Conservation (phyloP, 129 eudicot species). For the Calendula officinalis region DNA sequence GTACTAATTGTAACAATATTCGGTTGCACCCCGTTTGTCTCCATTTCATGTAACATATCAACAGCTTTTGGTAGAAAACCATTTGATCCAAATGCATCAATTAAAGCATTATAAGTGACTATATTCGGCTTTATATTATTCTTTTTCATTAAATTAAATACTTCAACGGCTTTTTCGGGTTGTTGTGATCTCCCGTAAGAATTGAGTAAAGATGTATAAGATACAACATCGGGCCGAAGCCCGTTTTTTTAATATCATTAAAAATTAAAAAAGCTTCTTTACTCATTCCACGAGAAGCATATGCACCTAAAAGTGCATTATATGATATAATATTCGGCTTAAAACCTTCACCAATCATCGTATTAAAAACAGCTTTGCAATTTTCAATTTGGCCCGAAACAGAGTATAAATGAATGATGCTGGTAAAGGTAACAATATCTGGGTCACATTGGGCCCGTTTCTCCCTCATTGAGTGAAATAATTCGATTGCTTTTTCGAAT, state of each 20-base stretch:
- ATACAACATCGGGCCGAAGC: constrained; percentile 75
- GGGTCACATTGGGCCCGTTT: constrained; percentile 72
- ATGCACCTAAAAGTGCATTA: constrained; percentile 83
- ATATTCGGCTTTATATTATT: constrained; percentile 72
- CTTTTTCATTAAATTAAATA: constrained; percentile 62
- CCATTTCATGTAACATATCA: constrained; percentile 84
- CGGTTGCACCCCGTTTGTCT: constrained; percentile 68
- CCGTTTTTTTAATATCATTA: constrained; percentile 59
- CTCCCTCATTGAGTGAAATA: constrained; percentile 86
- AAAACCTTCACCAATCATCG: constrained; percentile 77
- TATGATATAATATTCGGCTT: constrained; percentile 83
- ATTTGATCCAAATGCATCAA: constrained; percentile 92
- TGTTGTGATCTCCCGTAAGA: constrained; percentile 90
- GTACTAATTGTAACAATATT: constrained; percentile 80
- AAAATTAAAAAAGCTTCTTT: constrained; percentile 61
- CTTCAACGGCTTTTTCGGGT: constrained; percentile 73
- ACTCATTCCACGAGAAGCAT: constrained; percentile 73
- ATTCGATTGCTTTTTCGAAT: constrained; percentile 58
- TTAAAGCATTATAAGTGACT: constrained; percentile 81
- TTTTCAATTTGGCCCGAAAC: constrained; percentile 72
- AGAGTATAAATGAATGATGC: constrained; percentile 85
- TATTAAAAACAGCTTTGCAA: constrained; percentile 67
- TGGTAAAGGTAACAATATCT: constrained; percentile 87
- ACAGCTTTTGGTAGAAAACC: constrained; percentile 76
- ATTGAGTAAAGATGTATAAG: constrained; percentile 88